phyloP scores from a whole-genome alignment of 1,139 yeast genomes.

The Waltiozyma sp. region DNA sequence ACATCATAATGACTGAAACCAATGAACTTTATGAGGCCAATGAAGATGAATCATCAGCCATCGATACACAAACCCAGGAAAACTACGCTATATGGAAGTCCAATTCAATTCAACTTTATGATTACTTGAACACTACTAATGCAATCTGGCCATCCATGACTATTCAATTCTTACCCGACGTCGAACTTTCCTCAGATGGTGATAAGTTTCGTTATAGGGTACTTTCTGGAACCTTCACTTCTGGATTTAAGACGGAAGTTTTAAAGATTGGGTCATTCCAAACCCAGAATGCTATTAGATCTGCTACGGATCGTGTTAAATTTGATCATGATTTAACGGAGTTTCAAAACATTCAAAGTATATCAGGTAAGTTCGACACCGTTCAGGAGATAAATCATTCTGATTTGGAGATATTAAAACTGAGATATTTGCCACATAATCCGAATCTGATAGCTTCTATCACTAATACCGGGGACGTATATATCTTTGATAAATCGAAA shows the following conservation, averaged over 20 bases:
- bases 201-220: conserved; percentile 22
- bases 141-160: conserved; percentile 75
- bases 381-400: conserved; percentile 16
- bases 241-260: conserved; percentile 58
- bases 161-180: conserved; percentile 61
- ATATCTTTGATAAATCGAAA: conserved; percentile 49
- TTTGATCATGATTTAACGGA: conserved; percentile 14
- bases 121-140: conserved; percentile 64
- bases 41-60: not conserved
- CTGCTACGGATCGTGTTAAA: conserved; percentile 7
- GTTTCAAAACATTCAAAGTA: conserved; percentile 10
- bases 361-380: conserved; percentile 6
- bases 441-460: conserved; percentile 64
- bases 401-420: conserved; percentile 59
- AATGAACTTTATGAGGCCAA: not conserved
- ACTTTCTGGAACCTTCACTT: conserved; percentile 69
- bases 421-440: conserved; percentile 69
- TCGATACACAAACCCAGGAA: conserved; percentile 5
- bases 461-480: conserved; percentile 64
- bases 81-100: conserved; percentile 61
- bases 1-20: not conserved
- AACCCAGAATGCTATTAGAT: conserved; percentile 6
- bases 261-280: conserved; percentile 35
- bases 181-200: conserved; percentile 7
- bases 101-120: conserved; percentile 63